A percentile compares a stretch with the other conserved stretches of the same genome.
These are phyloP conservation scores for Calamus simplicifolius DNA, from an alignment of 176 grass and related monocot species.

Conservation along the genomic window DNA sequence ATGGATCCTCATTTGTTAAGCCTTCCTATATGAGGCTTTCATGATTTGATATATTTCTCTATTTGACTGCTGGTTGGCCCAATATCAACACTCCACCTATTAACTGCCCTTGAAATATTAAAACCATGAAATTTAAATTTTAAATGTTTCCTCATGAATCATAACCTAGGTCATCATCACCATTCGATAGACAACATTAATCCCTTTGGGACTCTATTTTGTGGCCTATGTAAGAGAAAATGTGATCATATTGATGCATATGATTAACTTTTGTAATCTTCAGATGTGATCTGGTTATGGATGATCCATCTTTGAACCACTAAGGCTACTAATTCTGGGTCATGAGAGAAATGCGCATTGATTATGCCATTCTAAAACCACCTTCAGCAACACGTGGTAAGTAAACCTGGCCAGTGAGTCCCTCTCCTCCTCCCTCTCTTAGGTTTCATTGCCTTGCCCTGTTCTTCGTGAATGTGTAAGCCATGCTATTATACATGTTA, in stretches of 20 bases:
- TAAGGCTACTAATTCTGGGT: constrained; percentile 75
- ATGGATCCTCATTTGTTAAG: too few species aligned
- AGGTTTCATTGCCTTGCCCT: too few species aligned
- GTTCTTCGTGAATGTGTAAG: too few species aligned
- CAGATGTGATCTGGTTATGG: constrained; percentile 94
- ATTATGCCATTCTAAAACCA: constrained; percentile 95
- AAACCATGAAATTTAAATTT: too few species aligned
- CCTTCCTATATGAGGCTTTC: too few species aligned
- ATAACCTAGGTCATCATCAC: not conserved
- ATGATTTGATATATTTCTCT: too few species aligned
- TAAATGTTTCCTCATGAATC: too few species aligned
- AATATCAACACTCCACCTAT: too few species aligned
- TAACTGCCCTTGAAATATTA: too few species aligned
- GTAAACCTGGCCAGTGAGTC: not conserved
- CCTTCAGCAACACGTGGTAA: constrained; percentile 61
- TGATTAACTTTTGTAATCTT: constrained; percentile 5
- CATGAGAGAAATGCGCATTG: constrained; percentile 80
- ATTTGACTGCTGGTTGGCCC: too few species aligned
- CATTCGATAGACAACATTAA: not conserved
- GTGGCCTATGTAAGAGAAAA: not conserved
- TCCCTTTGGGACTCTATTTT: not conserved
- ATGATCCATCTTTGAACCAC: constrained; percentile 62
- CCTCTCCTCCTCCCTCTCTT: too few species aligned
- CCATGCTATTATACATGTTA: too few species aligned
- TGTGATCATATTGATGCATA: constrained; percentile 7